Conservation (phyloP, 306 rosid species). For the Vicia sativa region DNA sequence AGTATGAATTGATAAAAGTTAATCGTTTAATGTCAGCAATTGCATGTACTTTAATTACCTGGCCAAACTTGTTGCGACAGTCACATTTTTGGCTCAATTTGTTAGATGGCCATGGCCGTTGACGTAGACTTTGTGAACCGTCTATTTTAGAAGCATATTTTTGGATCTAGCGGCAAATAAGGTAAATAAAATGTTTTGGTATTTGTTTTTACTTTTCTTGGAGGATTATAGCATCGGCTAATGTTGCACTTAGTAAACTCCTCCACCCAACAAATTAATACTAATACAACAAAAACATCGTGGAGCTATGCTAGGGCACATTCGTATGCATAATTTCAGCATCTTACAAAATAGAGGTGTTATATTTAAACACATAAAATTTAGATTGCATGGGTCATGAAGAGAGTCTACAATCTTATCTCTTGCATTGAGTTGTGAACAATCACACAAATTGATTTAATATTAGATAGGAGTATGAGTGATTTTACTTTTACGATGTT, state of each 20-base stretch:
- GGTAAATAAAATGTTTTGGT: background rate
- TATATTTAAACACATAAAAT: no score
- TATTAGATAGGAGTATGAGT: no score
- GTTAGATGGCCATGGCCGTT: background rate
- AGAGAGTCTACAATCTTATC: no score
- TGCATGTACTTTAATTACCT: background rate
- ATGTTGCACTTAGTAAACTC: background rate
- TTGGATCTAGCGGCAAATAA: background rate
- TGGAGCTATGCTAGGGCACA: background rate
- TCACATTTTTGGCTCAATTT: background rate
- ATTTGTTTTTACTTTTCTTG: slow-evolving; percentile 2
- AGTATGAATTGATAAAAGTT: background rate
- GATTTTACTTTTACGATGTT: no score
- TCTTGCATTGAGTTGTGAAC: no score
- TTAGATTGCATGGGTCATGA: no score
- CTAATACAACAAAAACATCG: background rate
- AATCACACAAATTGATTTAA: no score
- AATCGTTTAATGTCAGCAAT: background rate
- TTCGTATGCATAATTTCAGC: background rate
- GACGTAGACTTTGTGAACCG: background rate
- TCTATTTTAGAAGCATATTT: background rate
- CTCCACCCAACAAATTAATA: background rate
- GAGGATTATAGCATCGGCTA: background rate
- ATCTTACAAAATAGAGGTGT: background rate
- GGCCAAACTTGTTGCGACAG: slow-evolving; percentile 1